These are phyloP conservation scores for Trypethelium eluteriae DNA, from an alignment of 495 filamentous ascomycete genomes.

Conservation along the genomic window DNA sequence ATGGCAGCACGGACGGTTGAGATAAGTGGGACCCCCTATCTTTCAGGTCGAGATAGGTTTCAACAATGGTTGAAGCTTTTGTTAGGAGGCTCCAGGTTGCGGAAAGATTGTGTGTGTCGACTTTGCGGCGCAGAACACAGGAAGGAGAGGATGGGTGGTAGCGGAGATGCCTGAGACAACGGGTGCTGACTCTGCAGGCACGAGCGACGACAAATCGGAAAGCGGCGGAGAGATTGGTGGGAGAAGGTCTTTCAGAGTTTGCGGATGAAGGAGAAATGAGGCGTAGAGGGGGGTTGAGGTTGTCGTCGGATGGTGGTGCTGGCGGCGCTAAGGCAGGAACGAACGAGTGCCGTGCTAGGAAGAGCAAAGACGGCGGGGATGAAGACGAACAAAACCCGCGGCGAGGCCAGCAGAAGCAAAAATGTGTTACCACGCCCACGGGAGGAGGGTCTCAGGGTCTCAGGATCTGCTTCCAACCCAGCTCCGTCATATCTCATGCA, in stretches of 20 bases:
- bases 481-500: neutral
- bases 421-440: neutral
- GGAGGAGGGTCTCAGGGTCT: neutral
- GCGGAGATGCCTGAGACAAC: conserved; percentile 5
- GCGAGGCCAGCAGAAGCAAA: neutral
- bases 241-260: neutral
- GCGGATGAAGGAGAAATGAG: neutral
- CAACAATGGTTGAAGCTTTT: neutral
- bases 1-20: neutral
- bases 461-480: conserved; percentile 4
- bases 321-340: conserved; percentile 12
- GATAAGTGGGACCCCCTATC: neutral
- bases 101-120: neutral
- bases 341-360: neutral
- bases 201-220: neutral
- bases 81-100: neutral
- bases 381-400: neutral
- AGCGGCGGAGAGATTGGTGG: neutral
- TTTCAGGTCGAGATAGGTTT: neutral
- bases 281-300: neutral
- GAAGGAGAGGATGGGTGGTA: neutral
- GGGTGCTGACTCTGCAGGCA: neutral
- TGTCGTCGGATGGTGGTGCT: conserved; percentile 4
- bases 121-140: neutral
- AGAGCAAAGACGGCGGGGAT: neutral